phyloP scores from a whole-genome alignment of 2,329 filamentous ascomycete genomes.

The Aureobasidium sp. region DNA sequence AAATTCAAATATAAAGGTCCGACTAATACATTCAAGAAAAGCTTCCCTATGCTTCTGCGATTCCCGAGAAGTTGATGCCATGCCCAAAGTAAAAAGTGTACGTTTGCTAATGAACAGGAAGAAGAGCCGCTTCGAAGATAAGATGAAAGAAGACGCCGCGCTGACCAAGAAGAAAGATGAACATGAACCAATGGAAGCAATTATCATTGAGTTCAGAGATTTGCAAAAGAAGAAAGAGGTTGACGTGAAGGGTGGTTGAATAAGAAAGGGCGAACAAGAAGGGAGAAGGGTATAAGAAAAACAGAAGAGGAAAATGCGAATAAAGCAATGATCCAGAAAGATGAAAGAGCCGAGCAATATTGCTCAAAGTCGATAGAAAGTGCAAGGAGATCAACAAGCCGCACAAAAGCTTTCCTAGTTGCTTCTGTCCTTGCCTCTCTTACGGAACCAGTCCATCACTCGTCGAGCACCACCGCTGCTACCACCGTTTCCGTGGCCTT shows the following conservation, averaged over 20 bases:
- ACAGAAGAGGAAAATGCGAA: neutral
- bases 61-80: neutral
- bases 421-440: slow-evolving; percentile 60
- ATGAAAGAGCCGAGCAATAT: neutral
- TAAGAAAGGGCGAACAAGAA: slow-evolving; percentile 3
- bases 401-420: slow-evolving; percentile 12
- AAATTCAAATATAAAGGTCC: neutral
- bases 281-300: slow-evolving; percentile 14
- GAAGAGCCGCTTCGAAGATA: neutral
- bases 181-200: slow-evolving; percentile 6
- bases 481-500: slow-evolving; percentile 66
- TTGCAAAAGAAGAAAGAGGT: neutral
- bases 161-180: neutral
- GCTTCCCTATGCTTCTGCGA: neutral
- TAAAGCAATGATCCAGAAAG: neutral
- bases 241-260: neutral
- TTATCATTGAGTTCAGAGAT: slow-evolving; percentile 9
- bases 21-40: neutral
- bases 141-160: slow-evolving; percentile 4
- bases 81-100: neutral
- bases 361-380: neutral
- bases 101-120: neutral
- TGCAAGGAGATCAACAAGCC: neutral
- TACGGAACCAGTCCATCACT: slow-evolving; percentile 97
- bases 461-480: slow-evolving; percentile 81